phyloP scores from a whole-genome alignment of 495 filamentous ascomycete genomes.

The Parathielavia appendiculata region DNA sequence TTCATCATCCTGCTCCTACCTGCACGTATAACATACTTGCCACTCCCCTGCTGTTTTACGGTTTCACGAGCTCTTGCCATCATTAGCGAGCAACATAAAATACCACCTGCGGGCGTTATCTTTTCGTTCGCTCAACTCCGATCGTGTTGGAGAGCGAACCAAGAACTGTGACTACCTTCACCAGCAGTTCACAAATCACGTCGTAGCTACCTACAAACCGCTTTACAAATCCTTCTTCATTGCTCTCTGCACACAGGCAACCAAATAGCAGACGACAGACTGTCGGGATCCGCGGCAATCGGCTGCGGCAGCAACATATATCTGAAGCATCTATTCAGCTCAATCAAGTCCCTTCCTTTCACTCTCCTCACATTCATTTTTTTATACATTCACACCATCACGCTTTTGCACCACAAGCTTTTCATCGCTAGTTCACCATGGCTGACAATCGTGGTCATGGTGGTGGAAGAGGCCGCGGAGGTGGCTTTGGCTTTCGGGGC shows the following conservation, averaged over 20 bases:
- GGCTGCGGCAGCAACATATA: background rate
- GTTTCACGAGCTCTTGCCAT: no score
- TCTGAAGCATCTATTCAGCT: background rate
- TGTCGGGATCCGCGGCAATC: background rate
- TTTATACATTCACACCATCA: background rate
- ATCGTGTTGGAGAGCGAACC: no score
- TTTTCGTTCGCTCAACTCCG: no score
- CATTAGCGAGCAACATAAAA: no score
- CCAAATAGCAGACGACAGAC: background rate
- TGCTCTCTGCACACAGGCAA: background rate
- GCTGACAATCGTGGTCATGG: slow-evolving; percentile 7
- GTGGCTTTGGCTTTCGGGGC: slow-evolving; percentile 16
- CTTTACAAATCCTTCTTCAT: background rate
- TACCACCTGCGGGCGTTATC: no score
- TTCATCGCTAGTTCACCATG: background rate
- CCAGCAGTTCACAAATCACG: no score
- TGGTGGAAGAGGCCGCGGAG: slow-evolving; percentile 23
- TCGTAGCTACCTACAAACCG: background rate
- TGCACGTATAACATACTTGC: no score
- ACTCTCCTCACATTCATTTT: background rate
- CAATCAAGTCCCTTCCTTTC: background rate
- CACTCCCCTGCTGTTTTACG: no score
- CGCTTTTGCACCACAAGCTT: background rate
- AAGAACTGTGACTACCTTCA: no score
- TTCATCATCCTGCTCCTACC: no score